Conservation (phyloP, 106 monocot species). For the Acorus gramineus region DNA sequence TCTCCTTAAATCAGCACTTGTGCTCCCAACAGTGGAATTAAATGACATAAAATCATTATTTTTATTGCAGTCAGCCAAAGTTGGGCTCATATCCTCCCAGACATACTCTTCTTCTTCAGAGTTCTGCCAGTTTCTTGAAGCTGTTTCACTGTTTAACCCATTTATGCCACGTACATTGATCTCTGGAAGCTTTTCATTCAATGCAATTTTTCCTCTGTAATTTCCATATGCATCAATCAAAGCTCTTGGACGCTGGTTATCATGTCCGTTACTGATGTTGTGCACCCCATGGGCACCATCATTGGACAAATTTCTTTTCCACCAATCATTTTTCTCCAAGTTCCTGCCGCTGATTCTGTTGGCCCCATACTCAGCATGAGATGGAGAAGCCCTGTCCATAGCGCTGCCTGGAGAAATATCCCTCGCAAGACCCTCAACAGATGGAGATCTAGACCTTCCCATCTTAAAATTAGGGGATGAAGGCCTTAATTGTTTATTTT, state of each 20-base stretch:
- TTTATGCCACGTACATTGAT: constrained; percentile 33
- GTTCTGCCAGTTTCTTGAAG: constrained; percentile 57
- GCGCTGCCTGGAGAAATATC: constrained; percentile 23
- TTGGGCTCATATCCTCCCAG: constrained; percentile 98
- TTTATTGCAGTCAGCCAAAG: constrained; percentile 35
- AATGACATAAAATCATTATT: constrained; percentile 21
- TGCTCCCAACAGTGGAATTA: constrained; percentile 13
- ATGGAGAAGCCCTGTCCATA: constrained; percentile 28
- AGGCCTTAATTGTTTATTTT: constrained; percentile 18
- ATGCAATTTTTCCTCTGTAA: constrained; percentile 27
- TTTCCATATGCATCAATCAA: constrained; percentile 87
- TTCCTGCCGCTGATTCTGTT: constrained; percentile 19
- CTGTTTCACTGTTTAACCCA: constrained; percentile 26
- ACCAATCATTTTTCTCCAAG: constrained; percentile 13
- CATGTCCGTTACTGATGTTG: constrained; percentile 23
- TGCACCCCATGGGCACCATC: constrained; percentile 9
- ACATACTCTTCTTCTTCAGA: constrained; percentile 91
- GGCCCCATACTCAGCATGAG: constrained; percentile 20
- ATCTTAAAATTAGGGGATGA: constrained; percentile 23
- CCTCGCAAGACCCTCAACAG: constrained; percentile 16
- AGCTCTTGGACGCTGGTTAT: constrained; percentile 46
- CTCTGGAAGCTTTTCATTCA: constrained; percentile 45
- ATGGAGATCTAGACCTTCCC: constrained; percentile 40
- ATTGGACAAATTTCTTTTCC: constrained; percentile 17
- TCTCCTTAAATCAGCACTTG: constrained; percentile 20